A percentile compares a stretch with the other conserved stretches of the same genome.
These are phyloP conservation scores for Aspergillus cejpii DNA, from an alignment of 2,329 filamentous ascomycete genomes.

Conservation along the genomic window DNA sequence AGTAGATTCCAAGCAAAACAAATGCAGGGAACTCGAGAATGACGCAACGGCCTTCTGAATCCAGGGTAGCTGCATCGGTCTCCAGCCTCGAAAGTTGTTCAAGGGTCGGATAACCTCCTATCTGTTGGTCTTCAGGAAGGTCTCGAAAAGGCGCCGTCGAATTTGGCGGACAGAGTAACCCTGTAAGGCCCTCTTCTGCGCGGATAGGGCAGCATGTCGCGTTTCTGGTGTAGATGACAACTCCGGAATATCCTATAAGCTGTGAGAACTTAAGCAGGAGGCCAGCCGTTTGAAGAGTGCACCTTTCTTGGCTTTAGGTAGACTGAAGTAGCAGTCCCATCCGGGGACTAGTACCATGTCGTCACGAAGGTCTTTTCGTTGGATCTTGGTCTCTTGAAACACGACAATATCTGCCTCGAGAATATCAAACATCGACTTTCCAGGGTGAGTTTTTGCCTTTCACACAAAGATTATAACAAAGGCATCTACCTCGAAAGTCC, in stretches of 20 bases:
- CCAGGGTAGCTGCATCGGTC: constrained; percentile 65
- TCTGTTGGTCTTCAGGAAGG: constrained; percentile 64
- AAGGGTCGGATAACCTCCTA: constrained; percentile 77
- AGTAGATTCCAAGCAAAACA: constrained; percentile 86
- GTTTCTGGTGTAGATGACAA: constrained; percentile 91
- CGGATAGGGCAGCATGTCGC: constrained; percentile 75
- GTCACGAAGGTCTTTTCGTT: constrained; percentile 81
- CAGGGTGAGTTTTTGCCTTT: not conserved
- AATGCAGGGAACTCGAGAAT: constrained; percentile 92
- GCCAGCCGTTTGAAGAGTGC: constrained; percentile 8
- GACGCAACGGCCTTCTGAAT: constrained; percentile 87
- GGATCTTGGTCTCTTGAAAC: constrained; percentile 95
- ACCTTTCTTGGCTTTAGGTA: constrained; percentile 93
- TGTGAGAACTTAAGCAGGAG: constrained; percentile 5
- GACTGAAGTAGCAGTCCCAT: constrained; percentile 94
- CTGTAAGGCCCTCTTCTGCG: constrained; percentile 90
- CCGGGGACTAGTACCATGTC: constrained; percentile 93
- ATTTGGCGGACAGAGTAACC: constrained; percentile 66
- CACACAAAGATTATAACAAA: not conserved
- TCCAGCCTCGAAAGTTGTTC: constrained; percentile 57
- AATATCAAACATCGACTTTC: constrained; percentile 83
- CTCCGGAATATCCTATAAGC: constrained; percentile 76
- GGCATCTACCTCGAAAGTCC: constrained; percentile 57
- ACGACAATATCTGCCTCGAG: constrained; percentile 88
- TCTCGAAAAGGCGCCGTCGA: constrained; percentile 66